These are phyloP conservation scores for Fagopyrum tataricum DNA, from an alignment of 148 eudicot genomes.

Conservation along the genomic window DNA sequence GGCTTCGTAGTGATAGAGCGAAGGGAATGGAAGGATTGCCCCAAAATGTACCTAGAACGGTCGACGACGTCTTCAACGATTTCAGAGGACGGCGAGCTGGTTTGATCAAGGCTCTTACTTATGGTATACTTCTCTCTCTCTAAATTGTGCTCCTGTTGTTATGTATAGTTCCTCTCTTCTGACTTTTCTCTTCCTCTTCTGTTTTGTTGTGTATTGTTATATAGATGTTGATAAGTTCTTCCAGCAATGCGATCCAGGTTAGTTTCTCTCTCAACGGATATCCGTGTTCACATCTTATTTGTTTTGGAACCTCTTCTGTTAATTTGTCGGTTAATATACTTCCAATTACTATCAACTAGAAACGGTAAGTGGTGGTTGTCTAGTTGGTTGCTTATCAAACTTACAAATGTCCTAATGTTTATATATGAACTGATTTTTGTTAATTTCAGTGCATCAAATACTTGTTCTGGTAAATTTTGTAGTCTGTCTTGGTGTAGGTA, in stretches of 20 bases:
- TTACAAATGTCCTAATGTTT: no score
- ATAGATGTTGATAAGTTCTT: slow-evolving; percentile 41
- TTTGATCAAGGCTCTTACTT: slow-evolving; percentile 45
- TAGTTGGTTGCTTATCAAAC: no score
- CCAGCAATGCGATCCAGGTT: slow-evolving; percentile 17
- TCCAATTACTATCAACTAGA: background rate
- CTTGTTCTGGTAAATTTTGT: no score
- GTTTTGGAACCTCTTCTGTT: background rate
- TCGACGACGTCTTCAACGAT: slow-evolving; percentile 52
- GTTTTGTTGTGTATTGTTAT: background rate
- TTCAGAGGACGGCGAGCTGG: slow-evolving; percentile 48
- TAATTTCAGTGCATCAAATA: no score
- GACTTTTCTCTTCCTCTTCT: background rate
- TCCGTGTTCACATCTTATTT: slow-evolving; percentile 22
- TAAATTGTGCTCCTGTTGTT: background rate
- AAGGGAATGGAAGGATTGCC: slow-evolving; percentile 26
- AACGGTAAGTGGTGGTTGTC: background rate
- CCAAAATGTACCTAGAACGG: slow-evolving; percentile 37
- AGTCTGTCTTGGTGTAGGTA: no score
- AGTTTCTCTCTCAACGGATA: background rate
- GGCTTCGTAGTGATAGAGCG: background rate
- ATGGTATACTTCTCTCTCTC: slow-evolving; percentile 21
- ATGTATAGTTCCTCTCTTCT: background rate
- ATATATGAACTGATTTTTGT: no score
- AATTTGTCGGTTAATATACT: background rate